Conservation (phyloP, 2,329 filamentous ascomycete species). For the Beauveria sp. region DNA sequence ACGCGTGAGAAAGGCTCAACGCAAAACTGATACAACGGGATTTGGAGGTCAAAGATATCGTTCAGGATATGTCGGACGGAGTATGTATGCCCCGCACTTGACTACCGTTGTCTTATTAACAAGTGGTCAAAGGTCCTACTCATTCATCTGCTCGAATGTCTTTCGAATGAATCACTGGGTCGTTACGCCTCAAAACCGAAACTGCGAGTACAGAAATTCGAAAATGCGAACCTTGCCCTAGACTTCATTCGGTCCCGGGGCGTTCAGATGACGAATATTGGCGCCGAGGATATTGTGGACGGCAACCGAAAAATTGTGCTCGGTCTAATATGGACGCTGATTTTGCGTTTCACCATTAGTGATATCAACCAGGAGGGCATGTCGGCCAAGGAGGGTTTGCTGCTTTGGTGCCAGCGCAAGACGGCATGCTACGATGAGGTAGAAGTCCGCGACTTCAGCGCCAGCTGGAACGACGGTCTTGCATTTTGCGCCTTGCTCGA, state of each 20-base stretch:
- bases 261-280: slow-evolving; percentile 98
- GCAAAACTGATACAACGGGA: slow-evolving; percentile 78
- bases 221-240: slow-evolving; percentile 94
- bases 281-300: slow-evolving; percentile 95
- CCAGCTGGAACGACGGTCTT: slow-evolving; percentile 94
- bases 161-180: slow-evolving; percentile 88
- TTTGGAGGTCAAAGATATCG: slow-evolving; percentile 78
- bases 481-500: slow-evolving; percentile 95
- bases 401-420: slow-evolving; percentile 97
- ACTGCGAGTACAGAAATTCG: slow-evolving; percentile 91
- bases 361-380: slow-evolving; percentile 98
- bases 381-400: slow-evolving; percentile 90
- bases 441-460: slow-evolving; percentile 88
- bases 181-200: slow-evolving; percentile 96
- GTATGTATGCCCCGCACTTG: slow-evolving; percentile 45
- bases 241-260: slow-evolving; percentile 86
- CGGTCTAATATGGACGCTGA: slow-evolving; percentile 95
- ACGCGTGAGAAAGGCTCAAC: slow-evolving; percentile 66
- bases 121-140: slow-evolving; percentile 63
- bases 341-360: slow-evolving; percentile 95
- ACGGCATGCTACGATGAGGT: slow-evolving; percentile 98
- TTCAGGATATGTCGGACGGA: slow-evolving; percentile 85
- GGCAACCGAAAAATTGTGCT: slow-evolving; percentile 97
- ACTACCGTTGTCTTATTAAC: slow-evolving; percentile 14
- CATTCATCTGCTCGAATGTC: slow-evolving; percentile 93